A percentile compares a stretch with the other conserved stretches of the same genome.
These are phyloP conservation scores for Diaporthe longicolla DNA, from an alignment of 2,329 filamentous ascomycete species.

Conservation along the genomic window DNA sequence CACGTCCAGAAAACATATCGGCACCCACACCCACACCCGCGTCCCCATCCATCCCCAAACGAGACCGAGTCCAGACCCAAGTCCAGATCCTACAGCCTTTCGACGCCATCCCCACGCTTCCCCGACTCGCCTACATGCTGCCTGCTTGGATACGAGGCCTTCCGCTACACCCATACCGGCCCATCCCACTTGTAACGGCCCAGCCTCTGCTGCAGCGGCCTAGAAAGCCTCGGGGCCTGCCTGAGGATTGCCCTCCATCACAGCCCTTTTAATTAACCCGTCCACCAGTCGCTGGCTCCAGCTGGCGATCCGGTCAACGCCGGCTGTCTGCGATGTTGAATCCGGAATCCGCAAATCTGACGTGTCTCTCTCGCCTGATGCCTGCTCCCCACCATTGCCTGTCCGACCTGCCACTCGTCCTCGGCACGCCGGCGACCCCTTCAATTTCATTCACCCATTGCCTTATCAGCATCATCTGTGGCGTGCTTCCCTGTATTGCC, in stretches of 20 bases:
- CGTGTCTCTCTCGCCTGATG: slow-evolving; percentile 19
- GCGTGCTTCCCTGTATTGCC: slow-evolving; percentile 30
- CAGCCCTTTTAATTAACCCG: slow-evolving; percentile 21
- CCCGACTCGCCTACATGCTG: slow-evolving; percentile 26
- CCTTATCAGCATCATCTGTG: slow-evolving; percentile 37
- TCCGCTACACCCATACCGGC: slow-evolving; percentile 16
- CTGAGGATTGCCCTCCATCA: slow-evolving; percentile 33
- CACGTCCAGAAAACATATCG: not conserved
- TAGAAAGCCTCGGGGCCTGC: slow-evolving; percentile 17
- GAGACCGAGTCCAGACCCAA: not conserved
- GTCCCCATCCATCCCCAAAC: not conserved
- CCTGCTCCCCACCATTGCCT: slow-evolving; percentile 5
- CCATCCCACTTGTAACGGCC: slow-evolving; percentile 25
- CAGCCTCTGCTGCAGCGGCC: slow-evolving; percentile 33
- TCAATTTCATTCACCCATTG: slow-evolving; percentile 8
- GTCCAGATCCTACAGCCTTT: slow-evolving; percentile 7
- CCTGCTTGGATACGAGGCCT: slow-evolving; percentile 28
- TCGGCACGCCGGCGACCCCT: not conserved
- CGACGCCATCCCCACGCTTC: slow-evolving; percentile 32
- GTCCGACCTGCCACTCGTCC: not conserved
- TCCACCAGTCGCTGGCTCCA: slow-evolving; percentile 19
- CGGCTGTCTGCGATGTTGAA: slow-evolving; percentile 4
- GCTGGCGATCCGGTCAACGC: slow-evolving; percentile 33
- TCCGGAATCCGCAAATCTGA: slow-evolving; percentile 18
- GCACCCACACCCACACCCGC: no score